These are phyloP conservation scores for Trichophyton simii DNA, from an alignment of 2,329 filamentous ascomycete species.

Conservation along the genomic window DNA sequence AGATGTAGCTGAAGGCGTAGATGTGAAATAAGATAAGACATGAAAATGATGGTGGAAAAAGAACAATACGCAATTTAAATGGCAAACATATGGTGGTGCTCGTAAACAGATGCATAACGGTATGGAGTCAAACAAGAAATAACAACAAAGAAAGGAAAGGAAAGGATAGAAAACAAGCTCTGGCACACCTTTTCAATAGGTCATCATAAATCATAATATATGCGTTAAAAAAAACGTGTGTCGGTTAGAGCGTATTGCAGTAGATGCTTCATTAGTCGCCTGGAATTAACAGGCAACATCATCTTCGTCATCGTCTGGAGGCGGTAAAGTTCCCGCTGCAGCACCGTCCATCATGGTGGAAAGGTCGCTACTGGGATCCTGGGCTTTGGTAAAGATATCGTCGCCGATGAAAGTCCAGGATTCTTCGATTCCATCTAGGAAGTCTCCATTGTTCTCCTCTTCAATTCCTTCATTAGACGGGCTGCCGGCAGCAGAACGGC, in stretches of 20 bases:
- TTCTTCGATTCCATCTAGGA: slow-evolving; percentile 59
- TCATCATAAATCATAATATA: not conserved
- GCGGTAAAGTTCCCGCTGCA: slow-evolving; percentile 7
- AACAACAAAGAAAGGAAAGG: not conserved
- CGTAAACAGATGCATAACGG: not conserved
- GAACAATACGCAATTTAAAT: not conserved
- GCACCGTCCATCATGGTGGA: slow-evolving; percentile 5
- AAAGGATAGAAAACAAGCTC: not conserved
- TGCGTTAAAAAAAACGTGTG: not conserved
- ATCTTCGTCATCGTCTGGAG: slow-evolving; percentile 7
- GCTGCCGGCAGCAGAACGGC: slow-evolving; percentile 23
- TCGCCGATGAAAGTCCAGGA: slow-evolving; percentile 84
- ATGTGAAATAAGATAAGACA: not conserved
- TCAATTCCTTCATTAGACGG: slow-evolving; percentile 25
- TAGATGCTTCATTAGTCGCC: not conserved
- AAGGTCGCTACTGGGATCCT: slow-evolving; percentile 7
- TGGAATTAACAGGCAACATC: slow-evolving; percentile 4
- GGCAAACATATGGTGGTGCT: not conserved
- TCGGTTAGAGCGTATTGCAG: not conserved
- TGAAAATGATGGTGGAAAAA: not conserved
- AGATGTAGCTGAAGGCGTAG: not conserved
- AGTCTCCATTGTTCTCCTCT: slow-evolving; percentile 31
- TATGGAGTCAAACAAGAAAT: no score
- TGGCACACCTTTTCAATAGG: not conserved
- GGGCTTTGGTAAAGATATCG: slow-evolving; percentile 4